Percentiles rank a stretch among this genome's conserved stretches.
Evolutionary conservation across 164 flowering plant species (phyloP).

Genomic region (Brasenia schreberi): DNA sequence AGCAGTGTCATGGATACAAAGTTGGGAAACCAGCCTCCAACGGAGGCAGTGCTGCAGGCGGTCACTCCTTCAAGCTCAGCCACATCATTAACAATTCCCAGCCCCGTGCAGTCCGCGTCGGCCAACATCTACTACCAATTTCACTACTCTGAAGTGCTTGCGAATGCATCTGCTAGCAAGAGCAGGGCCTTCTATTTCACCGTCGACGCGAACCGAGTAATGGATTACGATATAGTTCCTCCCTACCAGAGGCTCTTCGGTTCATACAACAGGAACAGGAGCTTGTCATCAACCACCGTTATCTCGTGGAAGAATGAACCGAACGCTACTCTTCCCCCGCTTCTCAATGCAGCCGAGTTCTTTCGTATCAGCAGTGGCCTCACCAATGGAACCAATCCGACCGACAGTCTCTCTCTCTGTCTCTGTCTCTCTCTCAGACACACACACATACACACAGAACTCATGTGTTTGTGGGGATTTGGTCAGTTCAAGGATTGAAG

Average conservation of each 20-base stretch:
- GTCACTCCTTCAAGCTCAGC: slow-evolving; percentile 3
- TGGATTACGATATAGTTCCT: not conserved
- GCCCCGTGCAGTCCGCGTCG: not conserved
- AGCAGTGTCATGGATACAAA: not conserved
- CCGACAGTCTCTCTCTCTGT: slow-evolving; percentile 19
- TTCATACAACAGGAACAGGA: not conserved
- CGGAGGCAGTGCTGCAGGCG: slow-evolving; percentile 14
- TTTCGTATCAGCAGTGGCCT: slow-evolving; percentile 4
- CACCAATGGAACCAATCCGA: slow-evolving; percentile 18
- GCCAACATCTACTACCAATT: slow-evolving; percentile 5
- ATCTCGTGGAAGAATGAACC: slow-evolving; percentile 13
- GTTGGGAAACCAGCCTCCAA: slow-evolving; percentile 16
- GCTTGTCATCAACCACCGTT: not conserved
- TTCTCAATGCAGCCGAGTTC: slow-evolving; percentile 36
- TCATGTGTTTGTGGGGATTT: not conserved
- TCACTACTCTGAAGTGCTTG: slow-evolving; percentile 12
- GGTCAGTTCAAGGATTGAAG: slow-evolving; percentile 15
- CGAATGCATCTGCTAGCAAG: not conserved
- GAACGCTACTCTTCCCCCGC: slow-evolving; percentile 28
- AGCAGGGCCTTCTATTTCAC: not conserved
- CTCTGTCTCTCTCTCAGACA: not conserved
- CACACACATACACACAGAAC: too few species aligned
- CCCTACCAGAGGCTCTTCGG: not conserved
- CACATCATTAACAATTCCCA: not conserved
- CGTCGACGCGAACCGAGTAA: not conserved